These are phyloP conservation scores for Amphirosellinia nigrospora DNA, from an alignment of 495 filamentous ascomycete species.

Conservation along the genomic window DNA sequence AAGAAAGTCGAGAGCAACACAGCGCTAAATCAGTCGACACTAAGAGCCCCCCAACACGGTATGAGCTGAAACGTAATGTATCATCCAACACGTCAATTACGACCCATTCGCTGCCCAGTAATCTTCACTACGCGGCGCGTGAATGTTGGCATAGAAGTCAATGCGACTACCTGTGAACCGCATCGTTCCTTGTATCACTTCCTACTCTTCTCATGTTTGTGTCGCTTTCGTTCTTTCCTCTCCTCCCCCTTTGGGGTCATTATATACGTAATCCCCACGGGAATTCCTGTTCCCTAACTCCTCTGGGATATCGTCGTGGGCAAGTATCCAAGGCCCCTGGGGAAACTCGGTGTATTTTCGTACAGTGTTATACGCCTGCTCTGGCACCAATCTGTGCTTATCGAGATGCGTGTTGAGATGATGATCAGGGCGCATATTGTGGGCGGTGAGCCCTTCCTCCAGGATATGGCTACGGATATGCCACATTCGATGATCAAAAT, in stretches of 20 bases:
- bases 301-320: conserved; percentile 4
- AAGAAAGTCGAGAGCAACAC: background rate
- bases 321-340: conserved; percentile 19
- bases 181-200: background rate
- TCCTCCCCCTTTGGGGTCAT: background rate
- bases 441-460: conserved; percentile 17
- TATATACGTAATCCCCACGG: background rate
- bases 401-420: conserved; percentile 42
- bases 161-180: background rate
- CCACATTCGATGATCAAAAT: conserved; percentile 48
- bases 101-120: background rate
- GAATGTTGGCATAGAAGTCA: background rate
- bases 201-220: background rate
- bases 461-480: conserved; percentile 52
- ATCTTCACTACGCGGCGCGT: background rate
- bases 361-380: conserved; percentile 11
- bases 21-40: conserved; percentile 3
- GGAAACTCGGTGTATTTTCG: conserved; percentile 35
- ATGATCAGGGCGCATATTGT: conserved; percentile 50
- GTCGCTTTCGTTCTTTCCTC: background rate
- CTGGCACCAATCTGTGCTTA: conserved; percentile 27
- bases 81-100: background rate
- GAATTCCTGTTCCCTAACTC: conserved; percentile 20
- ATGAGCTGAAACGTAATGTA: conserved; percentile 15
- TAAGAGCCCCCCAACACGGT: background rate